These are phyloP conservation scores for Talaromyces sp. DNA, from an alignment of 2,329 filamentous ascomycete species.

Conservation along the genomic window DNA sequence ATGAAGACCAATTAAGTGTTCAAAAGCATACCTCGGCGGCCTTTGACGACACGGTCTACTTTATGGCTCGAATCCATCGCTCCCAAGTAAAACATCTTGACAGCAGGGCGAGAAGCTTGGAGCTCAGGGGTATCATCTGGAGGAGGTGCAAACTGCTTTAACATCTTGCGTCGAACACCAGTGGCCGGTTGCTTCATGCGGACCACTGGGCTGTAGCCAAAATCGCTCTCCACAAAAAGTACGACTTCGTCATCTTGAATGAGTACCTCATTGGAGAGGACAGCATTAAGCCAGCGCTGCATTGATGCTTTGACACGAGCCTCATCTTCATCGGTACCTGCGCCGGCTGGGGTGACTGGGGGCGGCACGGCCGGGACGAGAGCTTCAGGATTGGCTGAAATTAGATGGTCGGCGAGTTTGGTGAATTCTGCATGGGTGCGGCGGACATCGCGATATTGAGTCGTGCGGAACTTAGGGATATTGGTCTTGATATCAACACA, in stretches of 20 bases:
- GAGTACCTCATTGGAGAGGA: slow-evolving; percentile 88
- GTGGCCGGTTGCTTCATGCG: slow-evolving; percentile 96
- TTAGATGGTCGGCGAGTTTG: slow-evolving; percentile 93
- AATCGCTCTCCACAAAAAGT: slow-evolving; percentile 98
- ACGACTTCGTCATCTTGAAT: slow-evolving; percentile 97
- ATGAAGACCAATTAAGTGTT: background rate
- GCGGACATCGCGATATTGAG: slow-evolving; percentile 95
- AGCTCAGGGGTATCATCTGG: slow-evolving; percentile 96
- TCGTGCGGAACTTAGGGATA: slow-evolving; percentile 95
- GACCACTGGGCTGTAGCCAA: slow-evolving; percentile 94
- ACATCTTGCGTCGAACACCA: slow-evolving; percentile 87
- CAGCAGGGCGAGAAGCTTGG: slow-evolving; percentile 81
- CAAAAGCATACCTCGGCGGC: slow-evolving; percentile 71
- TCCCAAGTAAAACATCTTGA: slow-evolving; percentile 93
- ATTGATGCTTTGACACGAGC: slow-evolving; percentile 81
- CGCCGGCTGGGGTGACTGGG: slow-evolving; percentile 90
- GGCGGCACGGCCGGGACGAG: slow-evolving; percentile 92
- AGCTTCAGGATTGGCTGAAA: slow-evolving; percentile 96
- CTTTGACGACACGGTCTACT: slow-evolving; percentile 90
- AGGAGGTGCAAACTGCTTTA: slow-evolving; percentile 97
- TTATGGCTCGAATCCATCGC: slow-evolving; percentile 98
- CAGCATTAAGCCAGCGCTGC: slow-evolving; percentile 93
- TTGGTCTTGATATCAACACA: slow-evolving; percentile 70
- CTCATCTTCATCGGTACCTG: slow-evolving; percentile 96
- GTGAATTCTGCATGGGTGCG: slow-evolving; percentile 93